Evolutionary conservation across 768 basidiomycete genomes (phyloP), one percentile per base, ranked within the genome.

Genomic region (Hydnomerulius pinastri): DNA sequence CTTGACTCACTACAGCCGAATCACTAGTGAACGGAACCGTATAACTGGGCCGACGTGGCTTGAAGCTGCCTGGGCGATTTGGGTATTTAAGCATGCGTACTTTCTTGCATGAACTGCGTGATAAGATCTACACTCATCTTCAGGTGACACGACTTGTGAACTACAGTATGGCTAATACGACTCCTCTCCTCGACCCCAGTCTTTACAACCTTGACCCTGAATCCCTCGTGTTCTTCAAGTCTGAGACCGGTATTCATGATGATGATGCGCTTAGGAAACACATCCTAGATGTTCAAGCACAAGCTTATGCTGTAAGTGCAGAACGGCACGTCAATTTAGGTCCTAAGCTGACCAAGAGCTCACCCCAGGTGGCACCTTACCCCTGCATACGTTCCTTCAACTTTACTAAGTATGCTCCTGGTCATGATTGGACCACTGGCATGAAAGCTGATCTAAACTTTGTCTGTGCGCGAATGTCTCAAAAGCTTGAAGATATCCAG

Each of bases 281-380:
- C 44, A 62, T 73, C 28, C 27, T 73, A 11, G 47, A 50, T 21
- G 59, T 73, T n/a, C 72, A 71, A 51, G 52, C 43, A 25, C 61
- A 64, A 48, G 71, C 70, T 1, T 71, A 66, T 47, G 56, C 61
- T 21, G 72, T 71, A 29, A 23, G 64, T 51, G 4, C 15, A 42
- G n/a, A 2, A 23, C 17, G 25, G 6, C 33, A 12, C 21, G 24
- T 41, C 6, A 17, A 25, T 23, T 12, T 9, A 6, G 15, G n/a
- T 41, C 24, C 6, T n/a, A n/a, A 6, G 29, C n/a, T 17, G 33
- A 4, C 24, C 15, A 17, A 15, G 18, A 12, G 32, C 6, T 28
- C 17, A 40, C 39, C 43, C 9, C 15, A 66, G 65, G 60, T 60
- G 6, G 44, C 42, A 3, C 54, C 62, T 23, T 66, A 64, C 36